These are phyloP conservation scores for Ophiostoma sp. DNA, from an alignment of 2,329 filamentous ascomycete genomes.

Conservation along the genomic window DNA sequence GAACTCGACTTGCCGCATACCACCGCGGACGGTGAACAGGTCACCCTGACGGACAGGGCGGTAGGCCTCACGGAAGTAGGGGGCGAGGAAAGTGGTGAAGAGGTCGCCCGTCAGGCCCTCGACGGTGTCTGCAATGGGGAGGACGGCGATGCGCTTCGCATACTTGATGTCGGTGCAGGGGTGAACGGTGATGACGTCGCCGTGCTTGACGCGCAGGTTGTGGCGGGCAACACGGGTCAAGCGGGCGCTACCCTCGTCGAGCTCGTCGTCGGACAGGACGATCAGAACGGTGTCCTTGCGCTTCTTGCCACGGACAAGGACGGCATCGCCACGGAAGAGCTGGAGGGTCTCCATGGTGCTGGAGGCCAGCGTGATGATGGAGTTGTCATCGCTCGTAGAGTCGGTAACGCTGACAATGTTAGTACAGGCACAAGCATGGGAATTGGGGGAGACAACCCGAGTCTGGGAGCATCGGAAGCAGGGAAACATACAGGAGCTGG, in stretches of 20 bases:
- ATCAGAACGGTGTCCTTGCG: constrained; percentile 98
- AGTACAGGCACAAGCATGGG: background rate
- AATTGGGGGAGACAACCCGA: too few species aligned
- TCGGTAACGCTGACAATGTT: constrained; percentile 72
- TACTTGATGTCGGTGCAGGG: constrained; percentile 99
- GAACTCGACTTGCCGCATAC: constrained; percentile 99
- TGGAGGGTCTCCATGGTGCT: constrained; percentile 98
- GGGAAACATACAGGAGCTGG: constrained; percentile 73
- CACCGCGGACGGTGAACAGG: constrained; percentile 92
- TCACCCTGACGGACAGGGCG: constrained; percentile 95
- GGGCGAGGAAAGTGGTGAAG: constrained; percentile 98
- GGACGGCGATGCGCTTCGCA: constrained; percentile 96
- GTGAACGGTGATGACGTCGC: constrained; percentile 95
- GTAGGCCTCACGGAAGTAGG: constrained; percentile 99
- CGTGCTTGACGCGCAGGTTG: constrained; percentile 97
- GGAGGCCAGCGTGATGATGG: constrained; percentile 95
- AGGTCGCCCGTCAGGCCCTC: constrained; percentile 96
- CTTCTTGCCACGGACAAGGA: constrained; percentile 98
- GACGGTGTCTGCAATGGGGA: constrained; percentile 95
- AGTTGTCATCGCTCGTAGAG: constrained; percentile 99
- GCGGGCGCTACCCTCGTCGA: constrained; percentile 92
- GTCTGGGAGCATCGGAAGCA: too few species aligned
- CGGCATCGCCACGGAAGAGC: constrained; percentile 97
- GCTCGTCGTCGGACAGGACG: constrained; percentile 92
- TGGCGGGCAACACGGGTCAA: constrained; percentile 98